These are phyloP conservation scores for Claviceps lovelessii DNA, from an alignment of 2,329 filamentous ascomycete species.

Conservation along the genomic window DNA sequence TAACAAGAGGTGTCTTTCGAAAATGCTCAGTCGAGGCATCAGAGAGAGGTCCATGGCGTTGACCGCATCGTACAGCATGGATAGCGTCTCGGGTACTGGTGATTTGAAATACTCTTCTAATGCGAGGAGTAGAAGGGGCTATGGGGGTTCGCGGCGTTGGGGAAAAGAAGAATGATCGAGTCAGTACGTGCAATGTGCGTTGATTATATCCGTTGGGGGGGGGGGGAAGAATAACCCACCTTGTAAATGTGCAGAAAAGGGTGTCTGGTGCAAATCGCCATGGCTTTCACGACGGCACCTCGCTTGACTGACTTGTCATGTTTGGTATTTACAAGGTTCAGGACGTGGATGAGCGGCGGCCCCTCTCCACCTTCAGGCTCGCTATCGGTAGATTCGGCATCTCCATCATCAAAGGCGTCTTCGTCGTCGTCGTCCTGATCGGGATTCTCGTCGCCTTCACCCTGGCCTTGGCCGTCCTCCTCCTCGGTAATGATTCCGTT, in stretches of 20 bases:
- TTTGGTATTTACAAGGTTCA: slow-evolving; percentile 96
- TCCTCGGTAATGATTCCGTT: slow-evolving; percentile 34
- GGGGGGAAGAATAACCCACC: slow-evolving; percentile 29
- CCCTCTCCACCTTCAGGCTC: slow-evolving; percentile 64
- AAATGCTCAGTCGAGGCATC: slow-evolving; percentile 69
- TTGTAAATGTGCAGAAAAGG: slow-evolving; percentile 99
- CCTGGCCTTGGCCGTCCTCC: background rate
- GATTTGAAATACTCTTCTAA: slow-evolving; percentile 95
- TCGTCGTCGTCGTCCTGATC: slow-evolving; percentile 33
- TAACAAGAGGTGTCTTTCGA: slow-evolving; percentile 77
- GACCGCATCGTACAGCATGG: slow-evolving; percentile 78
- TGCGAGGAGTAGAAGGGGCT: slow-evolving; percentile 79
- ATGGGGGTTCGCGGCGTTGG: background rate
- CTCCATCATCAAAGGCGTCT: slow-evolving; percentile 35
- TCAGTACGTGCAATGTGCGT: background rate
- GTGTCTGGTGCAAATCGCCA: slow-evolving; percentile 97
- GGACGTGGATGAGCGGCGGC: slow-evolving; percentile 85
- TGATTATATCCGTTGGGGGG: background rate
- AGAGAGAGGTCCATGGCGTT: slow-evolving; percentile 95
- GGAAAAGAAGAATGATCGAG: background rate
- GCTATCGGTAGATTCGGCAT: slow-evolving; percentile 40
- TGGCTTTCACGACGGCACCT: slow-evolving; percentile 90
- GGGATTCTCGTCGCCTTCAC: slow-evolving; percentile 21
- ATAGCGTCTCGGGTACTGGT: slow-evolving; percentile 74
- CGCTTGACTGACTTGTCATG: slow-evolving; percentile 86